phyloP scores from a whole-genome alignment of 2,329 filamentous ascomycete species.

The Neonectria ditissima region DNA sequence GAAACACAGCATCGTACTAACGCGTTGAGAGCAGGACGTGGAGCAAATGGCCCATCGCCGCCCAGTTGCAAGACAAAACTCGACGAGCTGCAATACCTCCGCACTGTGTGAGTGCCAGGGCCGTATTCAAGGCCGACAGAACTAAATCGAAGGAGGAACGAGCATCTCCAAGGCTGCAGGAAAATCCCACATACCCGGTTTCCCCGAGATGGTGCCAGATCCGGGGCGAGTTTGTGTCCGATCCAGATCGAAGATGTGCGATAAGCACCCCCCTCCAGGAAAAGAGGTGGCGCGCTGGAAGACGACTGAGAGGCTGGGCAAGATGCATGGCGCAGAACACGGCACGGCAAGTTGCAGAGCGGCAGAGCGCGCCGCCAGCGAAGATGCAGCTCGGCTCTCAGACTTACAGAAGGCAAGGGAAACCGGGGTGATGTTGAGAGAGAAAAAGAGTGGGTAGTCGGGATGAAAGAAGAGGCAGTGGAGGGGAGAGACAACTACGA shows the following conservation, averaged over 20 bases:
- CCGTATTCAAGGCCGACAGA: background rate
- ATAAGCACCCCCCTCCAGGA: background rate
- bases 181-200: constrained; percentile 10
- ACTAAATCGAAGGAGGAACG: background rate
- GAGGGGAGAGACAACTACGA: background rate
- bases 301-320: background rate
- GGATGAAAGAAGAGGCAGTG: background rate
- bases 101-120: background rate
- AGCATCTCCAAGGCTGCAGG: background rate
- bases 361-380: constrained; percentile 1
- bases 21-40: background rate
- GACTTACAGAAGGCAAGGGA: constrained; percentile 5
- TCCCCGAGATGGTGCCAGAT: constrained; percentile 8
- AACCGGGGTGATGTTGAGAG: background rate
- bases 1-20: background rate
- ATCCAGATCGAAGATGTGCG: background rate
- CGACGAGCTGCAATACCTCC: background rate
- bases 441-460: background rate
- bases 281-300: background rate
- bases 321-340: constrained; percentile 1
- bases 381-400: constrained; percentile 1
- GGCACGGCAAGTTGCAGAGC: constrained; percentile 13
- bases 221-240: background rate
- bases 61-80: background rate
- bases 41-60: background rate